Percentiles rank a stretch among this genome's conserved stretches.
These are phyloP conservation scores for Botrytis porri DNA, from an alignment of 2,329 filamentous ascomycete species.

Conservation along the genomic window DNA sequence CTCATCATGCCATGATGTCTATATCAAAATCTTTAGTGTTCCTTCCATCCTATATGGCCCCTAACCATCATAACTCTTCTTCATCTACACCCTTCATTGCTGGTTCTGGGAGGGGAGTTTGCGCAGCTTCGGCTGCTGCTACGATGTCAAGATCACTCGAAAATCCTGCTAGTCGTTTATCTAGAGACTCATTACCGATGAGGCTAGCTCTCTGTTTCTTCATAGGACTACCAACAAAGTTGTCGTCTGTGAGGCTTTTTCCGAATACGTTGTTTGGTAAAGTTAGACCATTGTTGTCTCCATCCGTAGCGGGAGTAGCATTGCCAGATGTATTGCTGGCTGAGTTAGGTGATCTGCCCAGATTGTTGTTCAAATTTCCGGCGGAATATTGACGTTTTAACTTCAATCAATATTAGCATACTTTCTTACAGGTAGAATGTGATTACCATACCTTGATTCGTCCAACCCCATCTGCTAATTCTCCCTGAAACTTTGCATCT, in stretches of 20 bases:
- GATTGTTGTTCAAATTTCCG: constrained; percentile 56
- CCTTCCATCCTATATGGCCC: constrained; percentile 8
- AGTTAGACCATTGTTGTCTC: constrained; percentile 32
- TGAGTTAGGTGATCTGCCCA: constrained; percentile 47
- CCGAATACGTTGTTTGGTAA: constrained; percentile 43
- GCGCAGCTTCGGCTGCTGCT: constrained; percentile 35
- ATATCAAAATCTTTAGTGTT: constrained; percentile 3
- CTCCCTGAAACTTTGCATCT: constrained; percentile 68
- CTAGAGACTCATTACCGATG: constrained; percentile 44
- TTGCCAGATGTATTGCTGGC: constrained; percentile 43
- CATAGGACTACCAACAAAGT: constrained; percentile 63
- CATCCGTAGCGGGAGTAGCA: constrained; percentile 44
- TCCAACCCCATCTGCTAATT: constrained; percentile 76
- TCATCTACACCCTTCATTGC: constrained; percentile 26
- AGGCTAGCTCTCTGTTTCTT: constrained; percentile 71
- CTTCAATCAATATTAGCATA: constrained; percentile 43
- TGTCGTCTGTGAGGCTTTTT: constrained; percentile 45
- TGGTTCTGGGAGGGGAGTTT: constrained; percentile 29
- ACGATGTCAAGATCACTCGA: constrained; percentile 29
- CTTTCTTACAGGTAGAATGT: neutral
- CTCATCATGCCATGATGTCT: constrained; percentile 4
- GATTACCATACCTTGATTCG: constrained; percentile 68
- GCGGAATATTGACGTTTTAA: constrained; percentile 78
- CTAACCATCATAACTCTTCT: constrained; percentile 36
- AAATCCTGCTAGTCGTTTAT: constrained; percentile 33